Base-by-base conservation (phyloP, 371 early-diverging fungal genomes). In the Ecytonucleospora hepatopenaei region DNA sequence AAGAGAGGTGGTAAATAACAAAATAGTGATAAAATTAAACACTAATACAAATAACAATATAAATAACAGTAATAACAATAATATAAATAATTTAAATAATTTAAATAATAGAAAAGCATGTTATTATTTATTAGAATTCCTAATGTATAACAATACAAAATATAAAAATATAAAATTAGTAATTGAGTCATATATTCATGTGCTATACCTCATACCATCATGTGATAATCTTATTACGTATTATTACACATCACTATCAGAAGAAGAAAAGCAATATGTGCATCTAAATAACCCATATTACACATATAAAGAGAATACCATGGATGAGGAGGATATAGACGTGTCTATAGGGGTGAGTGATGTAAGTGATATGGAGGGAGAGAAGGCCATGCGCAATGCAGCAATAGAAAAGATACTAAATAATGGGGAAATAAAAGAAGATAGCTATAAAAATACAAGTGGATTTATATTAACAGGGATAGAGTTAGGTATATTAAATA, bases 101-200 rank as follows among this genome's bases (percentile, higher is more conserved):
- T 8, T n/a, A 12, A n/a, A n/a, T 12, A 40, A 40, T n/a, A 40
- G n/a, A n/a, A 8, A n/a, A 40, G 12, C n/a, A 8, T 40, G 40
- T n/a, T 62, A 31, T 30, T 17, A 24, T 15, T 16, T 62, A 17
- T 15, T 62, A 5, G 21, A 19, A 24, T 62, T 62, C 56, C 55
- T 62, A 4, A 35, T n/a, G 55, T 8, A 19, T 3, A 62, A 54
- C 23, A 48, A 62, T 19, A 24, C 4, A 4, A 51, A 54, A 32
- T 62, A 19, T 26, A 48, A 62, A 3, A 54, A 62, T 30, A 19
- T 5, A 5, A 55, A 48, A 26, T 4, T 54, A 16, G 34, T 62
- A 19, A 8, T 62, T 2, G 21, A 51, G 23, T 51, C 12, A 17
- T 51, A 51, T 26, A 40, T 40, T n/a, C 8, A n/a, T 40, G 8